phyloP scores from a whole-genome alignment of 768 basidiomycete species.

The Rhizopogon sp. region DNA sequence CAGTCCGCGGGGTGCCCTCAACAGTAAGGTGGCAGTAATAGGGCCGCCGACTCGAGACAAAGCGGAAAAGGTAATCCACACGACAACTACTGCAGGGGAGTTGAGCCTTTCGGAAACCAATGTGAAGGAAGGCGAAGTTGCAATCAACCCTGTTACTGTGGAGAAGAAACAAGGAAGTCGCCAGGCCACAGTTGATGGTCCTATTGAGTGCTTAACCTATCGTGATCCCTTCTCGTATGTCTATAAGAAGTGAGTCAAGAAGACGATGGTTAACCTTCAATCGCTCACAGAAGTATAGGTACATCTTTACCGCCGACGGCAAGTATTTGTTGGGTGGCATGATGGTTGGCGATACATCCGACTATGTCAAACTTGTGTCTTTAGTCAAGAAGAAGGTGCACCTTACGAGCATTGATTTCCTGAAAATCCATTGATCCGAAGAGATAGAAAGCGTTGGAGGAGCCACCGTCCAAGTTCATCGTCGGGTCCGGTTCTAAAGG shows the following conservation, averaged over 20 bases:
- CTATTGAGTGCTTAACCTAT: conserved; percentile 59
- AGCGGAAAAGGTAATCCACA: background rate
- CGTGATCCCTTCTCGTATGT: conserved; percentile 66
- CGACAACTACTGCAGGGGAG: conserved; percentile 8
- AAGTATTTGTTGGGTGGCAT: conserved; percentile 71
- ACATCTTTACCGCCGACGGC: conserved; percentile 67
- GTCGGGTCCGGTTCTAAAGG: conserved; percentile 45
- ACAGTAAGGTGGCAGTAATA: background rate
- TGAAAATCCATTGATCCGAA: background rate
- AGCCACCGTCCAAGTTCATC: conserved; percentile 63
- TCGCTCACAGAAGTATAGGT: conserved; percentile 25
- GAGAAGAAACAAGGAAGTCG: background rate
- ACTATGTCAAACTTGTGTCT: conserved; percentile 65
- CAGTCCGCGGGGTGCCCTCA: conserved; percentile 9
- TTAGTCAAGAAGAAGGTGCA: conserved; percentile 64
- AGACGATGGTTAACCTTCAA: background rate
- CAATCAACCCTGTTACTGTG: background rate
- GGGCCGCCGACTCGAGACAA: background rate
- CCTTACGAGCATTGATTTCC: background rate
- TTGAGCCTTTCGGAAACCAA: conserved; percentile 2
- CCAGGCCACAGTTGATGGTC: conserved; percentile 27
- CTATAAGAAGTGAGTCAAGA: conserved; percentile 53
- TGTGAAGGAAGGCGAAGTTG: background rate
- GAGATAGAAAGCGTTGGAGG: conserved; percentile 56
- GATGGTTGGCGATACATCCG: conserved; percentile 72